phyloP scores from a whole-genome alignment of 306 rosid species.

The Ziziphus jujuba region DNA sequence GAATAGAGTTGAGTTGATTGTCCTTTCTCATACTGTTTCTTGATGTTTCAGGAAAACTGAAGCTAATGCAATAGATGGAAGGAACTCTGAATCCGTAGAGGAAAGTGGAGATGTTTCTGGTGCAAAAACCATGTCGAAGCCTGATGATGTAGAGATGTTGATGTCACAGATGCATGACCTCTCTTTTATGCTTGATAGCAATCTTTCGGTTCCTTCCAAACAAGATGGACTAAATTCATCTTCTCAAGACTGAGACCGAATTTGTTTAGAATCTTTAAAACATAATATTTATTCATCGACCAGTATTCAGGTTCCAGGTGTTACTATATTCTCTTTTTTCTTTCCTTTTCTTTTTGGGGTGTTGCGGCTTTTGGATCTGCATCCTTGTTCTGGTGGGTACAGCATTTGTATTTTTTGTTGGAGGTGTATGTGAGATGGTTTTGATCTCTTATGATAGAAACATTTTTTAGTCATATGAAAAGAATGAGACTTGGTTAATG shows the following conservation, averaged over 20 bases:
- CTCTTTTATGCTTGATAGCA: constrained; percentile 81
- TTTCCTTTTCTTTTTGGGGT: neutral
- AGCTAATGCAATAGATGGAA: constrained; percentile 27
- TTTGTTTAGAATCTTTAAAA: neutral
- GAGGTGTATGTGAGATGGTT: neutral
- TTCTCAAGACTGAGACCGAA: constrained; percentile 22
- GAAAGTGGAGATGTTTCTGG: constrained; percentile 31
- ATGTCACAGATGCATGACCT: constrained; percentile 87
- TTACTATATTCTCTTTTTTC: neutral
- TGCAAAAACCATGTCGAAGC: constrained; percentile 39
- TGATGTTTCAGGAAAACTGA: constrained; percentile 51
- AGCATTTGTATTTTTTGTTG: no score
- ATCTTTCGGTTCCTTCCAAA: constrained; percentile 65
- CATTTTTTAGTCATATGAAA: no score
- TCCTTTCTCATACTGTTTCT: constrained; percentile 10
- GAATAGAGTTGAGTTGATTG: neutral
- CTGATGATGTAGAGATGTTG: constrained; percentile 50
- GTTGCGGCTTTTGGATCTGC: no score
- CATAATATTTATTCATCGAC: constrained; percentile 2
- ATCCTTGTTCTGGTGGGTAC: no score
- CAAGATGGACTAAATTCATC: constrained; percentile 32
- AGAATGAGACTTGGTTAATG: no score
- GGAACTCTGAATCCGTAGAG: constrained; percentile 16
- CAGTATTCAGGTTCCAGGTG: neutral
- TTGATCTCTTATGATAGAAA: neutral